Percentiles rank a stretch among this genome's conserved stretches.
Evolutionary conservation across 495 filamentous ascomycete genomes (phyloP).

Genomic region (Penicillium egyptiacum): DNA sequence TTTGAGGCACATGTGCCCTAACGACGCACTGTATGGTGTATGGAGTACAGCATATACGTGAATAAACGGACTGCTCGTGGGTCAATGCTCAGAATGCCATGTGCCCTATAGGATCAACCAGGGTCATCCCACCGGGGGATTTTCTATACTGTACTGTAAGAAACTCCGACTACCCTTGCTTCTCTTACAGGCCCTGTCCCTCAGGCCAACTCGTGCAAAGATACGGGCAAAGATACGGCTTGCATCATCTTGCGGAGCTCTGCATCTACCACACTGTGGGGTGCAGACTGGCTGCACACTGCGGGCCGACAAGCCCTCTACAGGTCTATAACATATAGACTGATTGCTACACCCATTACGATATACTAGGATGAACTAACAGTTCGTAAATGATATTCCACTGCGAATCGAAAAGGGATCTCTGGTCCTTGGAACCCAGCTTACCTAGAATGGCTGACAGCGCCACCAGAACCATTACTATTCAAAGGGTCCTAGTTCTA

Average conservation of each 20-base stretch:
- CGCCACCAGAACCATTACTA: not conserved
- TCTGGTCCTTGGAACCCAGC: not conserved
- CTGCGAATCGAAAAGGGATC: not conserved
- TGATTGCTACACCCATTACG: not conserved
- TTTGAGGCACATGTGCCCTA: not conserved
- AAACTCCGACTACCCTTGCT: conserved; percentile 3
- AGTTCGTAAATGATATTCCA: not conserved
- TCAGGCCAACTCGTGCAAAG: conserved; percentile 1
- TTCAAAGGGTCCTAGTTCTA: not conserved
- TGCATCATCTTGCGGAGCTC: conserved; percentile 19
- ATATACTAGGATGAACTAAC: not conserved
- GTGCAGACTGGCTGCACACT: conserved; percentile 19
- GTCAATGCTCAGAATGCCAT: conserved; percentile 13
- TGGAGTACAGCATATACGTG: not conserved
- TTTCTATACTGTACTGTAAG: conserved; percentile 12
- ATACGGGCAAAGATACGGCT: conserved; percentile 13
- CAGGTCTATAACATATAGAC: not conserved
- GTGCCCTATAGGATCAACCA: not conserved
- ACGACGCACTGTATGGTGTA: not conserved
- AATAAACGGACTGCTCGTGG: not conserved
- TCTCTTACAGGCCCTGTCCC: not conserved
- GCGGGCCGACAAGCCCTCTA: not conserved
- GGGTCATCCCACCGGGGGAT: conserved; percentile 4
- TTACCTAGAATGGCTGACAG: not conserved
- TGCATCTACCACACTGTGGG: conserved; percentile 11